These are phyloP conservation scores for Kalanchoe fedtschenkoi DNA, from an alignment of 164 flowering plant species.

Conservation along the genomic window DNA sequence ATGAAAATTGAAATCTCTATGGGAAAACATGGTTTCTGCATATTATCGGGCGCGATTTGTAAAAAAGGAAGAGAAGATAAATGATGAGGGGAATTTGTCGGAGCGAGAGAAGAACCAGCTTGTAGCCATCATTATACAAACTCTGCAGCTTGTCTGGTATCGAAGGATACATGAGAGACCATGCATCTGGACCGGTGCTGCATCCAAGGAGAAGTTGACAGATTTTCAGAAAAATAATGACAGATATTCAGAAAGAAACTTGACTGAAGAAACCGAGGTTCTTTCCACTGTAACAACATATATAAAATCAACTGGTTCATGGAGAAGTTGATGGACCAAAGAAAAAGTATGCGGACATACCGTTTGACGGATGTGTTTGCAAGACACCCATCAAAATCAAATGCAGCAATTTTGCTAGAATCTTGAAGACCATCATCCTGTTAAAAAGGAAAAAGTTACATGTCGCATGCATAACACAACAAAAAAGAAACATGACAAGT, in stretches of 20 bases:
- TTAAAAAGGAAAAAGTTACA: background rate
- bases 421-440: constrained; percentile 75
- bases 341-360: constrained; percentile 19
- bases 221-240: background rate
- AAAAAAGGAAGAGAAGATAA: background rate
- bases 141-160: constrained; percentile 75
- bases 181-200: constrained; percentile 87
- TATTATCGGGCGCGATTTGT: no score
- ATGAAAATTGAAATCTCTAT: no score
- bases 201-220: constrained; percentile 9
- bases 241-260: background rate
- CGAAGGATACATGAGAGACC: constrained; percentile 85
- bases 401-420: constrained; percentile 87
- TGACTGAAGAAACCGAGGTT: background rate
- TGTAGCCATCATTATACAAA: constrained; percentile 75
- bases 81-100: background rate
- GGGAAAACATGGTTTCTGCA: no score
- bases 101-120: constrained; percentile 47
- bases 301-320: no score
- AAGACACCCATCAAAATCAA: constrained; percentile 98
- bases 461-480: background rate
- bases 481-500: background rate
- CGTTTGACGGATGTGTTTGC: constrained; percentile 69
- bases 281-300: background rate
- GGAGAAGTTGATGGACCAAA: background rate